Evolutionary conservation across 805 yeast genomes (phyloP).

Genomic region (Candida wancherniae): DNA sequence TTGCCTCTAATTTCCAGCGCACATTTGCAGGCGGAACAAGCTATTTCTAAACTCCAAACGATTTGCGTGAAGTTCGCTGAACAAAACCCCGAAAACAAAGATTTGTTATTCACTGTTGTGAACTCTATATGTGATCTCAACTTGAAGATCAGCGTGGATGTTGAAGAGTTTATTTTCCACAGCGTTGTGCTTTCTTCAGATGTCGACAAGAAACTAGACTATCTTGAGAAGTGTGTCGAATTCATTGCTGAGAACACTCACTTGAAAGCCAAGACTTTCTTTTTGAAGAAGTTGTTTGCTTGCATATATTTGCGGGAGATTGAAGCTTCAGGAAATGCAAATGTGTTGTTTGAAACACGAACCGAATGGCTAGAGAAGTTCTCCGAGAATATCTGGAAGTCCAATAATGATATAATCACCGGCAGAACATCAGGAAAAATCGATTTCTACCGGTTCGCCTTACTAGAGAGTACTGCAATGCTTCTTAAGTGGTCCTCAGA

Average conservation of each 20-base stretch:
- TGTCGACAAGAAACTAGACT: conserved; percentile 41
- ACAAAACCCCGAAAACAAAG: conserved; percentile 21
- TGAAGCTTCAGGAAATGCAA: conserved; percentile 42
- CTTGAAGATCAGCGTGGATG: conserved; percentile 39
- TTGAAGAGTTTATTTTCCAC: conserved; percentile 57
- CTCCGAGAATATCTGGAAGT: conserved; percentile 68
- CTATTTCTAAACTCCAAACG: conserved; percentile 56
- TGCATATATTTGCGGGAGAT: conserved; percentile 64
- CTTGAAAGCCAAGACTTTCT: conserved; percentile 54
- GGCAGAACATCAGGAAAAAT: conserved; percentile 59
- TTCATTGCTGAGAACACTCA: conserved; percentile 41
- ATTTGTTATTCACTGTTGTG: conserved; percentile 27
- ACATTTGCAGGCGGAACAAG: conserved; percentile 68
- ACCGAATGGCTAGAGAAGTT: conserved; percentile 64
- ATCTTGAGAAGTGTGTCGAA: conserved; percentile 48
- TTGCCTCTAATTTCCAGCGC: conserved; percentile 49
- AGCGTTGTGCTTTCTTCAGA: conserved; percentile 51
- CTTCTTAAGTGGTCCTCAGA: conserved; percentile 66
- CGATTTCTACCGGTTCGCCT: conserved; percentile 70
- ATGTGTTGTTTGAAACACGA: conserved; percentile 37
- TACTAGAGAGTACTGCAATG: conserved; percentile 76
- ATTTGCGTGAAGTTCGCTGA: conserved; percentile 28
- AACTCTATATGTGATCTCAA: conserved; percentile 41
- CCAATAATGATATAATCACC: conserved; percentile 48
- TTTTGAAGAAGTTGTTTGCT: conserved; percentile 54